Base-by-base conservation (phyloP, 169 alveolate genomes). In the Babesia ovata region DNA sequence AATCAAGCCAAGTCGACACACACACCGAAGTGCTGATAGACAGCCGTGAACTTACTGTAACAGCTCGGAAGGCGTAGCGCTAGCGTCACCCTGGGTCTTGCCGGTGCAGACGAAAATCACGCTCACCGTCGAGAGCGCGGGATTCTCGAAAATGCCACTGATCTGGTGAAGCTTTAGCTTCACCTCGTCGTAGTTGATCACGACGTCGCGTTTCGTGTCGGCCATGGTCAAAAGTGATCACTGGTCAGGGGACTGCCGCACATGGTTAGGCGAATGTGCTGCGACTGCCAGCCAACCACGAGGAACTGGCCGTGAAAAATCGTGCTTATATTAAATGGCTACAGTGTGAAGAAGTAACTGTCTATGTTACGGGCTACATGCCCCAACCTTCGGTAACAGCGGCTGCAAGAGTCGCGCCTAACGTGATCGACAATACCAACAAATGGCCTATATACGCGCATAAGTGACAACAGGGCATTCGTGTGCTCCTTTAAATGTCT, bases 21-120 rank as follows among this genome's bases (percentile, higher is more conserved):
- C 69, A 16, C 49, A 16, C 17, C 39, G n/a, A 11, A 11, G 4
- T 2, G 36, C 24, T 9, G 59, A 0, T 24, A 33, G 24, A n/a
- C 22, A 10, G 39, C 14, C 19, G n/a, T 3, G 49, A 3, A 79
- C 75, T 54, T 69, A 83, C 90, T 83, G 90, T 14, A 83, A 52
- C 73, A 74, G 22, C 70, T 83, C 90, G 19, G 90, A 73, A 19
- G 90, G 60, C 8, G 86, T 83, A 4, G 86, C 84, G 75, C 79
- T 75, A 7, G 85, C 85, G 46, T 83, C 86, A 45, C 50, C 53
- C 53, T 74, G 85, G 44, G 81, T 63, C 67, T 83, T 83, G 69
- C 90, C 90, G 7, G 90, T 75, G 76, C 85, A 83, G 46, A 75
- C 76, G 57, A 83, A 83, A 22, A 83, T 74, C 16, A 65, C 28